Evolutionary conservation across 352 stramenopile genomes (phyloP).

Genomic region (Phytophthora podocarpi): DNA sequence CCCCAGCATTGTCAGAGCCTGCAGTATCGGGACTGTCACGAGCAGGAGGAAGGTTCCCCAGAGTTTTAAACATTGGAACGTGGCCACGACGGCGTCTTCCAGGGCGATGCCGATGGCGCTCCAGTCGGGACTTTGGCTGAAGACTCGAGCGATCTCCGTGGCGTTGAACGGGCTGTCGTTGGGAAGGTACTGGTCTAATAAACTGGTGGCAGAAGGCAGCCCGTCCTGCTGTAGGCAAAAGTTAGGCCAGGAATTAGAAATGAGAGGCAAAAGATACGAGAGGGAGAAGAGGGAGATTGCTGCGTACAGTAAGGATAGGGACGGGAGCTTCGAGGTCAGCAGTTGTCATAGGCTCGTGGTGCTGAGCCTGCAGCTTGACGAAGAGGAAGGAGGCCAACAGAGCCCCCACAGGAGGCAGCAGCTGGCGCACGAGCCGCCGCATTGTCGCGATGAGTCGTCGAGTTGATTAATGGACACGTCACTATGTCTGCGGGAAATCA

Average conservation of each 20-base stretch:
- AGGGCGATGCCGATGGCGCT: conserved; percentile 59
- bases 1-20: conserved; percentile 41
- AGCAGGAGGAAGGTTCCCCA: conserved; percentile 67
- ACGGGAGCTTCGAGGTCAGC: conserved; percentile 5
- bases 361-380: conserved; percentile 13
- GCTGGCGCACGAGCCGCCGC: conserved; percentile 9
- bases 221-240: conserved; percentile 17
- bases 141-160: conserved; percentile 44
- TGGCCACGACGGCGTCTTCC: conserved; percentile 53
- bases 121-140: conserved; percentile 65
- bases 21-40: conserved; percentile 49
- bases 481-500: not conserved
- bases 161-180: conserved; percentile 24
- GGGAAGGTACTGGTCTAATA: conserved; percentile 26
- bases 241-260: not conserved
- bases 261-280: not conserved
- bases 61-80: conserved; percentile 63
- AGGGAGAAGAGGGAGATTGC: not conserved
- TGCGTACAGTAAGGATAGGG: conserved; percentile 20
- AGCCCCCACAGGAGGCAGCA: conserved; percentile 14
- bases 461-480: conserved; percentile 6
- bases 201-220: conserved; percentile 4
- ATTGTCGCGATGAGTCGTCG: conserved; percentile 22
- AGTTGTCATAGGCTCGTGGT: not conserved
- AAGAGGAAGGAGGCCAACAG: conserved; percentile 16